Conservation (phyloP, 441 rosid species). For the Viola pubescens region DNA sequence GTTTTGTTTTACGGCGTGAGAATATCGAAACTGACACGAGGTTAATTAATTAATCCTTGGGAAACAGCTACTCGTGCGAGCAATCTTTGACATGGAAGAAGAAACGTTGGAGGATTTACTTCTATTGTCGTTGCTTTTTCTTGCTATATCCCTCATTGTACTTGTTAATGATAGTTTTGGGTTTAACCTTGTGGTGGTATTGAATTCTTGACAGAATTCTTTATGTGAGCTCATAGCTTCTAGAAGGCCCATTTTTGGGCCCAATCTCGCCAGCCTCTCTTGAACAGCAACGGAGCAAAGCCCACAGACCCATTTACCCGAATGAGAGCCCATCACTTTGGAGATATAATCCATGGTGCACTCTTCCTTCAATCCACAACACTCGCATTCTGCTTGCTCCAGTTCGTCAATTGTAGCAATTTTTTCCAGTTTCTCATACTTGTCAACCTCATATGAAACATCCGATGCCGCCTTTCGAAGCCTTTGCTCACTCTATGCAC, state of each 20-base stretch:
- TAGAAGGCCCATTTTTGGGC: slow-evolving; percentile 15
- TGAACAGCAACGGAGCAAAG: slow-evolving; percentile 82
- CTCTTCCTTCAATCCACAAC: slow-evolving; percentile 75
- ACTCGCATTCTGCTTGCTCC: slow-evolving; percentile 59
- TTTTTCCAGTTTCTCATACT: slow-evolving; percentile 8
- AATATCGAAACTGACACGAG: background rate
- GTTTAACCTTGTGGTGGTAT: slow-evolving; percentile 25
- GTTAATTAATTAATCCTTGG: slow-evolving; percentile 20
- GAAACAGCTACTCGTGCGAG: slow-evolving; percentile 29
- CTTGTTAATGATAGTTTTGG: slow-evolving; percentile 32
- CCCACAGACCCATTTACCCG: slow-evolving; percentile 81
- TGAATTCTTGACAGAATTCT: slow-evolving; percentile 34
- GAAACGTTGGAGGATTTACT: slow-evolving; percentile 7
- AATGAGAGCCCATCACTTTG: slow-evolving; percentile 44
- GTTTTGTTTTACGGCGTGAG: background rate
- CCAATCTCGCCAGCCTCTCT: slow-evolving; percentile 19
- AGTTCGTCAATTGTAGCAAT: slow-evolving; percentile 28
- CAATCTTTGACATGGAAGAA: slow-evolving; percentile 13
- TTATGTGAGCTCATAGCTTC: slow-evolving; percentile 29
- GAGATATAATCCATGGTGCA: slow-evolving; percentile 65
- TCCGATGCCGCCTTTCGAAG: slow-evolving; percentile 26
- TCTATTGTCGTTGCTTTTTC: slow-evolving; percentile 25
- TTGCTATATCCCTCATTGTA: slow-evolving; percentile 35
- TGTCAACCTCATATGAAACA: slow-evolving; percentile 20
- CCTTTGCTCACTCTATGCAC: slow-evolving; percentile 19